Evolutionary conservation across 345 rosid species (phyloP).

Genomic region (Mangifera indica): DNA sequence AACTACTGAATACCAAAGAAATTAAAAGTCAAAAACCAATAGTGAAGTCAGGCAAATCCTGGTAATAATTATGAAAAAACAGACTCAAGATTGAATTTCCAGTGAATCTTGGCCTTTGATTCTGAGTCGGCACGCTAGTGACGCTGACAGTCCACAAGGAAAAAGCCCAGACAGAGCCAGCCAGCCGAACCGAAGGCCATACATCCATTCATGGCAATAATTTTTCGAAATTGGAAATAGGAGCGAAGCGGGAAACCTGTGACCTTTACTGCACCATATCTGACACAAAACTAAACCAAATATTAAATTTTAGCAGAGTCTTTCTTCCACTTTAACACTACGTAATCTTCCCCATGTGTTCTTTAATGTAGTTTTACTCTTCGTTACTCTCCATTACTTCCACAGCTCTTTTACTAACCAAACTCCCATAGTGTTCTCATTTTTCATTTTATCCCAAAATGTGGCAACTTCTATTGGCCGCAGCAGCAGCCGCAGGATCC

Average conservation of each 20-base stretch:
- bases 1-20: background rate
- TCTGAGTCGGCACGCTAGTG: background rate
- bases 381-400: background rate
- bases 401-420: background rate
- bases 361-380: background rate
- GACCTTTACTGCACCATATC: no score
- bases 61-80: background rate
- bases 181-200: no score
- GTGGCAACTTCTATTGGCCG: constrained; percentile 82
- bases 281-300: constrained; percentile 3
- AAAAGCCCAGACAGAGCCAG: background rate
- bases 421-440: background rate
- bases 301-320: background rate
- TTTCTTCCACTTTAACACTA: background rate
- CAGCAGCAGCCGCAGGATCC: constrained; percentile 73
- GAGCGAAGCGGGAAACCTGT: constrained; percentile 61
- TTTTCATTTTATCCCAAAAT: constrained; percentile 29
- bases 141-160: background rate
- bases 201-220: background rate
- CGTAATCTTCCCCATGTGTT: constrained; percentile 14
- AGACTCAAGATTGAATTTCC: background rate
- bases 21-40: no score
- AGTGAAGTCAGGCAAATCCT: no score
- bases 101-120: background rate
- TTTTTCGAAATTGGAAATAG: constrained; percentile 24